These are phyloP conservation scores for Sclerotinia trifoliorum DNA, from an alignment of 2,329 filamentous ascomycete species.

Conservation along the genomic window DNA sequence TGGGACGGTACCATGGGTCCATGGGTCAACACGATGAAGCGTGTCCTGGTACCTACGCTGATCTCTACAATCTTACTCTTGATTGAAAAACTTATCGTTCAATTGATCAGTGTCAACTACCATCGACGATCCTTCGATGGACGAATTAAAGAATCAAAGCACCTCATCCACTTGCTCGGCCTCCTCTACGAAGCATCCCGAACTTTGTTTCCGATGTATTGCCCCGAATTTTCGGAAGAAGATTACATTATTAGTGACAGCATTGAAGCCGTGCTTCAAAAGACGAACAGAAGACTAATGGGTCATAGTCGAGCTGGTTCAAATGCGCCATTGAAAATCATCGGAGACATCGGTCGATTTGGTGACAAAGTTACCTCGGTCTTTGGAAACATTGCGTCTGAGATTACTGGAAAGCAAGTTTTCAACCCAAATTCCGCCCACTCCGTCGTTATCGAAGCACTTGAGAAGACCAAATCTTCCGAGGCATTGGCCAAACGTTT, in stretches of 20 bases:
- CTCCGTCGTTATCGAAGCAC: conserved; percentile 81
- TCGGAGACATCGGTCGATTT: conserved; percentile 71
- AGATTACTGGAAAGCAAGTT: conserved; percentile 92
- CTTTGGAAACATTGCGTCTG: conserved; percentile 89
- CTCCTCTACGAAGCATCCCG: conserved; percentile 89
- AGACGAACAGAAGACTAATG: conserved; percentile 47
- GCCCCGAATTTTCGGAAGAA: conserved; percentile 84
- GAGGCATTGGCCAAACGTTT: conserved; percentile 92
- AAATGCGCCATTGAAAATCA: conserved; percentile 73
- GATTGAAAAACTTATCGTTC: conserved; percentile 74
- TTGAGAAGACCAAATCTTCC: conserved; percentile 79
- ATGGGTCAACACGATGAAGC: conserved; percentile 60
- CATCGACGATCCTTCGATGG: conserved; percentile 80
- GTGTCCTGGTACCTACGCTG: conserved; percentile 65
- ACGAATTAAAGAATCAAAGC: conserved; percentile 86
- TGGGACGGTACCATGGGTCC: conserved; percentile 26
- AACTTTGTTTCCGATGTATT: conserved; percentile 87
- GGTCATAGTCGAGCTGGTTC: conserved; percentile 55
- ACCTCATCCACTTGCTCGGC: conserved; percentile 75
- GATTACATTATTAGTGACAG: conserved; percentile 90
- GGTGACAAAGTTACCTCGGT: conserved; percentile 92
- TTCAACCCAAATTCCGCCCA: conserved; percentile 92
- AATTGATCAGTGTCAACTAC: conserved; percentile 81
- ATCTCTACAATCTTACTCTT: conserved; percentile 70
- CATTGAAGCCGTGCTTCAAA: conserved; percentile 65